Base-by-base conservation (phyloP, 2,329 filamentous ascomycete genomes). In the Huntiella omanensis region DNA sequence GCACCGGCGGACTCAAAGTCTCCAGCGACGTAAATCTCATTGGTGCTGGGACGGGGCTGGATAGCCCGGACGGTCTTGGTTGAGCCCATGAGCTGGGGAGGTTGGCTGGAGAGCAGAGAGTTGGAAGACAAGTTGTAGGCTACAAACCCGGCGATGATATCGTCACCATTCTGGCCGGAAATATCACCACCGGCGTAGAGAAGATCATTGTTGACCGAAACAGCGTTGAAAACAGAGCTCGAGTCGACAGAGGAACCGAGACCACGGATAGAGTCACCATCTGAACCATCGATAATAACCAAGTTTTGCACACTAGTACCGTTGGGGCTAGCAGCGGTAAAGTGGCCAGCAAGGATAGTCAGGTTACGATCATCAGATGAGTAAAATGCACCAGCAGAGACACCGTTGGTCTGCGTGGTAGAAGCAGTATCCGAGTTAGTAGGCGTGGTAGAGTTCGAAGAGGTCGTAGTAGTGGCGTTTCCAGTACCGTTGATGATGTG, bases 311-410 rank as follows among this genome's bases (percentile, higher is more conserved):
- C 69, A 4, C 70, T 68, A 3, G 79, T 76, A 16, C 78, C 83
- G 53, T 87, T 73, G 5, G 70, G 71, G 11, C 73, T 73, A 28
- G 68, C 74, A 1, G 83, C 78, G 5, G 73, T 73, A 58, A 98
- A 98, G 55, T 86, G 84, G 1, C 91, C 91, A 42, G 79, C 91
- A 22, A 96, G 68, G 35, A 96, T 73, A 0, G 91, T 96, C 48
- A 92, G 69, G 60, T 95, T 95, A 52, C 75, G 71, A 49, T 66
- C 67, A 51, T 75, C 73, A 12, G 70, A 67, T 35, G 71, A 73
- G 59, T 93, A 85, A 57, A 92, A 94, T 2, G 77, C 64, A 28
- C 85, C 91, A 5, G 82, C 75, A 16, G 80, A 68, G n/a, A 93
- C 77, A 28, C 84, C 85, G 2, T 70, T 70, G 19, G 48, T 40